Base-by-base conservation (phyloP, 176 grass and related monocot species). In the Raddia guianensis region DNA sequence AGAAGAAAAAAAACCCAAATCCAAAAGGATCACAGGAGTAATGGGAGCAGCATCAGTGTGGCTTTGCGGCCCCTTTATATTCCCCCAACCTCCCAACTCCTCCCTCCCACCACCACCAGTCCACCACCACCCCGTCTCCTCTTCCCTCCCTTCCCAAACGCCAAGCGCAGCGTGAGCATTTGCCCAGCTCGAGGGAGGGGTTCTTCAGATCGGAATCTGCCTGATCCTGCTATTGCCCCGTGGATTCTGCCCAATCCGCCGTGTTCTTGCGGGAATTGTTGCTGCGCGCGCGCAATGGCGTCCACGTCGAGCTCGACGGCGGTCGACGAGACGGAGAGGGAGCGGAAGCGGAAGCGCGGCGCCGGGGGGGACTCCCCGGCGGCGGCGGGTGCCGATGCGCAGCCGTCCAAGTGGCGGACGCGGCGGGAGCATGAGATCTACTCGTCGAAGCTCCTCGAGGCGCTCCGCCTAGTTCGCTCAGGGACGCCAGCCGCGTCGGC, bases 381-480 rank as follows among this genome's bases (percentile, higher is more conserved):
- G 69, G 10, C 69, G 66, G 66, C 64, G 64, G 49, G 85, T 3
- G 2, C 66, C 49, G 61, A 74, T 8, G 49, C 46, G 57, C 35
- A 56, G 59, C 76, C 65, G 49, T 89, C 80, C 35, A 94, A 90
- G 80, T 98, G 95, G 95, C 73, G 92, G 75, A 91, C 80, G 55
- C 87, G 87, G 80, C 88, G 88, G 33, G 96, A 91, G 88, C 95
- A 90, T 73, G 82, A 83, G 79, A 84, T 84, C 35, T 95, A 98
- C 88, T 98, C 95, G 7, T 95, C 90, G 44, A 98, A 95, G 86
- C 92, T 98, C 45, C 76, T 95, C 47, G 92, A 93, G 58, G 92
- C 88, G 18, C 82, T 98, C 77, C 92, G 90, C 45, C 81, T 89
- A 18, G 92, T 95, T 35, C 83, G 92, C 52, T 61, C 49, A 12